Base-by-base conservation (phyloP, 2,329 filamentous ascomycete genomes). In the Domatiomyces globalis region DNA sequence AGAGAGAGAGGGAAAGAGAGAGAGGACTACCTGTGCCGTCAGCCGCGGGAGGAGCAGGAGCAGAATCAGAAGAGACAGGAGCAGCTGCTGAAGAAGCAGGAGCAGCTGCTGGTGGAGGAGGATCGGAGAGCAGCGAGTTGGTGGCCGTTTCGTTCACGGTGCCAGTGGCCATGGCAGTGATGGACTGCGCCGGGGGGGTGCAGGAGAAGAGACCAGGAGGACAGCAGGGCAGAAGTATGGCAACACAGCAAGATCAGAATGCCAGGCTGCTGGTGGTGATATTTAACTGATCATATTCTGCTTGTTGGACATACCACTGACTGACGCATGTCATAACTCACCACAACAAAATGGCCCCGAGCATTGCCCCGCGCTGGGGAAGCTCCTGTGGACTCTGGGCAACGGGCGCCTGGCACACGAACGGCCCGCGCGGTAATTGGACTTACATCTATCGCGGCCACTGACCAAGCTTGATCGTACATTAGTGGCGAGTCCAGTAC, bases 111-210 rank as follows among this genome's bases (percentile, higher is more conserved):
- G 50, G 45, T 18, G 54, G 50, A 15, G 58, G 57, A 27, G 63
- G 58, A 20, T 52, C 48, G n/a, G 58, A 57, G 45, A 61, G 25
- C 6, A 65, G 53, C 8, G 63, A 63, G 45, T 65, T 65, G 25
- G 57, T 54, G 8, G 63, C 63, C n/a, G 55, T 51, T 49, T 63
- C 52, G 50, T 63, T 62, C 44, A 64, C 45, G 10, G 45, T 36
- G 45, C 25, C 45, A 9, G 45, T 49, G 19, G 61, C 54, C 58
- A 58, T 60, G 36, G 46, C 29, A 45, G 46, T 19, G 17, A 45
- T 25, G 22, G 22, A 25, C 22, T 4, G 22, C 6, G 22, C 22
- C 3, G 22, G 22, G 22, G 6, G 22, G 22, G n/a, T 49, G 18
- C 22, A 42, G 44, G 22, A 46, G 33, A 50, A 49, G 22, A 5